These are phyloP conservation scores for Cornus kousa DNA, from an alignment of 148 eudicot genomes.

Conservation along the genomic window DNA sequence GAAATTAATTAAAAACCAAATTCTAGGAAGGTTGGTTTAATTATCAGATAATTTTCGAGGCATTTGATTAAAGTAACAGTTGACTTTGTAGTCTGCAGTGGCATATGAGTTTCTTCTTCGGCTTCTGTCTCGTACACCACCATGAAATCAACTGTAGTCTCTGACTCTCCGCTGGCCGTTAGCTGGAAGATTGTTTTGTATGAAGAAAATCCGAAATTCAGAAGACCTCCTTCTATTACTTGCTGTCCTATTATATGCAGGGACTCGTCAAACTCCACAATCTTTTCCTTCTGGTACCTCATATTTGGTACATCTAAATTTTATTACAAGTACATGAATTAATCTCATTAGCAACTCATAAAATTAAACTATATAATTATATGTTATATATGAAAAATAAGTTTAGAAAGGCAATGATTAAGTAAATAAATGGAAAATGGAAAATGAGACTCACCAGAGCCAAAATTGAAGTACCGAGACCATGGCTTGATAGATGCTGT, in stretches of 20 bases:
- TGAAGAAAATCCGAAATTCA: constrained; percentile 1
- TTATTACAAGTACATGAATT: too few relatives aligned
- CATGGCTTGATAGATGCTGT: background rate
- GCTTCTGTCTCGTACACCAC: constrained; percentile 17
- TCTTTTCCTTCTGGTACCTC: constrained; percentile 17
- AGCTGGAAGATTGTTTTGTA: constrained; percentile 19
- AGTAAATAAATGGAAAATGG: background rate
- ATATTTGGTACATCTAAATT: background rate
- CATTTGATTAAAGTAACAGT: background rate
- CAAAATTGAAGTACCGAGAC: constrained; percentile 20
- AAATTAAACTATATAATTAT: too few relatives aligned
- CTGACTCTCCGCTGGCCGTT: constrained; percentile 7
- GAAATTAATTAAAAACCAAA: background rate
- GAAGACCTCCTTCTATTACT: constrained; percentile 23
- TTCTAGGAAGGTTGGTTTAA: background rate
- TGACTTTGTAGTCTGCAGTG: background rate
- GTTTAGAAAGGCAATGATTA: too few relatives aligned
- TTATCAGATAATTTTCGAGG: background rate
- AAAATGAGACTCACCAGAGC: constrained; percentile 5
- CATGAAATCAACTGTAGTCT: constrained; percentile 19
- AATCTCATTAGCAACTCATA: too few relatives aligned
- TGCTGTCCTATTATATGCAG: constrained; percentile 17
- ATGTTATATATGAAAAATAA: too few relatives aligned
- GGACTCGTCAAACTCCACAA: constrained; percentile 15
- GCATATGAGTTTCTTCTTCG: constrained; percentile 15